These are phyloP conservation scores for Cladobotryum mycophilum DNA, from an alignment of 2,329 filamentous ascomycete species.

Conservation along the genomic window DNA sequence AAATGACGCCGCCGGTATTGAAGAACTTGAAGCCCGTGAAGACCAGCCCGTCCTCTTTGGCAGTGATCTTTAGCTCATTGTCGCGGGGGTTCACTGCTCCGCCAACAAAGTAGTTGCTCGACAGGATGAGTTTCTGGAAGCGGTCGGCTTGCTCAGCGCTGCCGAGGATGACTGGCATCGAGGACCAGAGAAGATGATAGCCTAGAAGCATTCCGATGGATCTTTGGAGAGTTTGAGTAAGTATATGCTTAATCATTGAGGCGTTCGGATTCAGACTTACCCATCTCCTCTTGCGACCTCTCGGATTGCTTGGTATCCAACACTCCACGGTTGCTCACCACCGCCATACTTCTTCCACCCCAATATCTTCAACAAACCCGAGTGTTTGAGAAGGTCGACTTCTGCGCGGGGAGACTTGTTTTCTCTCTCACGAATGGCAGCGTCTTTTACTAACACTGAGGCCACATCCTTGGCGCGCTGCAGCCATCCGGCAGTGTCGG, in stretches of 20 bases:
- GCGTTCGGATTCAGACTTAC: conserved; percentile 22
- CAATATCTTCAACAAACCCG: conserved; percentile 33
- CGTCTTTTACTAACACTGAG: conserved; percentile 28
- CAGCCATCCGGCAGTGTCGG: conserved; percentile 29
- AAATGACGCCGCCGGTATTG: conserved; percentile 61
- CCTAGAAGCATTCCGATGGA: conserved; percentile 60
- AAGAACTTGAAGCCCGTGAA: conserved; percentile 61
- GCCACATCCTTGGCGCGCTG: conserved; percentile 34
- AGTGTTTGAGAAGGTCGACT: conserved; percentile 35
- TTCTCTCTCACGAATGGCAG: conserved; percentile 28
- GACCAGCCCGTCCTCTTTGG: conserved; percentile 47
- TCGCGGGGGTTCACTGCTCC: conserved; percentile 62
- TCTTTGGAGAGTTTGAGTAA: conserved; percentile 19
- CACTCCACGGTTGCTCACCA: conserved; percentile 38
- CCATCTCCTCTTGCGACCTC: conserved; percentile 60
- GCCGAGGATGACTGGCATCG: conserved; percentile 54
- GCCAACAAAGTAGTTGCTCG: conserved; percentile 61
- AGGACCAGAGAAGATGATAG: conserved; percentile 60
- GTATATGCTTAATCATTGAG: background rate
- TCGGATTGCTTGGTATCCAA: conserved; percentile 53
- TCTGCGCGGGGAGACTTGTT: conserved; percentile 37
- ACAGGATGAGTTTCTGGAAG: conserved; percentile 49
- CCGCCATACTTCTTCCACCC: conserved; percentile 36
- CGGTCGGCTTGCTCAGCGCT: conserved; percentile 53
- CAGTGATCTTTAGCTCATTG: conserved; percentile 51